These are phyloP conservation scores for Microsporum audouinii DNA, from an alignment of 2,329 filamentous ascomycete species.

Conservation along the genomic window DNA sequence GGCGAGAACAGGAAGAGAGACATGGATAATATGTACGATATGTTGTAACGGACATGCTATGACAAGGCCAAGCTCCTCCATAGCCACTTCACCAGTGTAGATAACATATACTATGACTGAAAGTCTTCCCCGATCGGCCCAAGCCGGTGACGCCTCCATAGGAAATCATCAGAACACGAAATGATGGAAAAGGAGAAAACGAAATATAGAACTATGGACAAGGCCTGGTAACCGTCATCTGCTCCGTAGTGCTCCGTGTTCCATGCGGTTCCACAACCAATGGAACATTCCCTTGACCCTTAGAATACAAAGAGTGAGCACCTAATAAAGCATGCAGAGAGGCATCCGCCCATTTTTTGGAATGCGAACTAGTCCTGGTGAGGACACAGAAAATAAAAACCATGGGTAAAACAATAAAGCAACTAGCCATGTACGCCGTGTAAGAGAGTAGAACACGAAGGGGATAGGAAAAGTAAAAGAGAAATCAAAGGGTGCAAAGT, in stretches of 20 bases:
- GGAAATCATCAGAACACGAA: neutral
- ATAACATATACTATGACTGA: neutral
- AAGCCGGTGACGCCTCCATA: neutral
- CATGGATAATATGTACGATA: neutral
- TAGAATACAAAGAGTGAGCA: neutral
- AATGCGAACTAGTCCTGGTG: neutral
- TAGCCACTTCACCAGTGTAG: neutral
- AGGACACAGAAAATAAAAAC: neutral
- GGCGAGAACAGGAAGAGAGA: neutral
- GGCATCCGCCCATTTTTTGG: slow-evolving; percentile 1
- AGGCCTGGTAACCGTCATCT: slow-evolving; percentile 1
- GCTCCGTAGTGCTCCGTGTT: neutral
- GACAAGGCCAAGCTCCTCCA: neutral
- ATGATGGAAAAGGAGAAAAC: neutral
- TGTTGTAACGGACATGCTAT: neutral
- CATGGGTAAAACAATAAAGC: neutral
- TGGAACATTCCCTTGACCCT: neutral
- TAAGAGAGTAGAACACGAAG: neutral
- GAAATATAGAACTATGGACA: neutral
- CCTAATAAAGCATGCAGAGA: neutral
- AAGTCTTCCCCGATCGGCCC: neutral
- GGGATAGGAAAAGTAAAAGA: neutral
- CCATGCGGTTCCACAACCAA: neutral
- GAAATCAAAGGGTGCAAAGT: neutral
- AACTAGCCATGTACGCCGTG: neutral